Base-by-base conservation (phyloP, 805 yeast species). In the Teunomyces tritomae region DNA sequence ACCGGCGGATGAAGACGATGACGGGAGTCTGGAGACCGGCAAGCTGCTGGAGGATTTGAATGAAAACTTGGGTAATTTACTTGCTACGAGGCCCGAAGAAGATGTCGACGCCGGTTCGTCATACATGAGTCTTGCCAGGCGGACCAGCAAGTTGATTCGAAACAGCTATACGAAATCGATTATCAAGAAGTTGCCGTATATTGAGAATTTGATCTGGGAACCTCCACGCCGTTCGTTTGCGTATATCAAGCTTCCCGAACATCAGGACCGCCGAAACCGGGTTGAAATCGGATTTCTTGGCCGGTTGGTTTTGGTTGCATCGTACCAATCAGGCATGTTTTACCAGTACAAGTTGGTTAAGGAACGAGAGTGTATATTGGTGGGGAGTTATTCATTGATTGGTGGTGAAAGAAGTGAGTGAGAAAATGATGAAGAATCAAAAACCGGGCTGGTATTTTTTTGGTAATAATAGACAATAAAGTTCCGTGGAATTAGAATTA, bases 211-310 rank as follows among this genome's bases (percentile, higher is more conserved):
- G 40, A 65, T 72, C 5, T 66, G 73, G 70, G 73, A 69, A 45
- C 74, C 74, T 1, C 77, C 78, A 3, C 56, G 63, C 35, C 52
- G 78, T 34, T 70, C 76, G 4, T 73, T 73, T 59, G 74, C 74
- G 14, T 71, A 59, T 49, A 65, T 72, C 29, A 70, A 65, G 52
- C 49, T 73, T 3, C 73, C 73, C 3, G 73, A 65, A 46, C 56
- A 59, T 44, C 53, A 56, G 16, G 42, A 30, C 8, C 33, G 36
- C 8, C 33, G 29, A 10, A 53, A 57, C 29, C 59, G 52, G 28
- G 68, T 70, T 13, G 76, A 67, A 44, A 64, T 73, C 43, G 78
- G 77, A 17, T 73, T 72, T 50, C 49, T 56, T 44, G 64, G 60
- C 44, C 66, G 59, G 37, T 52, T 64, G 48, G 57, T 72, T 7